phyloP scores from a whole-genome alignment of 1,139 yeast genomes.

The Blastobotrys persicus region DNA sequence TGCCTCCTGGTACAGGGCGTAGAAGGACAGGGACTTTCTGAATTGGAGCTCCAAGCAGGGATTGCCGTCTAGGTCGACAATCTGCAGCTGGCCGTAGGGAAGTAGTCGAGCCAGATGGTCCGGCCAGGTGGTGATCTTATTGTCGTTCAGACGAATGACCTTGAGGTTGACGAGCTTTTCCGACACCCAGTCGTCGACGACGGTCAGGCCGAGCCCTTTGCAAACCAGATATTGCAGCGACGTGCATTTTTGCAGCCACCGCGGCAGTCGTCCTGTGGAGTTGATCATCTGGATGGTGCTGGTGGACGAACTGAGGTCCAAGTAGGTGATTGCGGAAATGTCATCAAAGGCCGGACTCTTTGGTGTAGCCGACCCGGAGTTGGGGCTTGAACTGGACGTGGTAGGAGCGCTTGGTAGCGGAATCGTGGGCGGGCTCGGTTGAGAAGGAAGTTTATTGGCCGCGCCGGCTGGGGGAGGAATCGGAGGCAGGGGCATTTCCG shows the following conservation, averaged over 20 bases:
- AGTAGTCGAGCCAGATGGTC: conserved; percentile 30
- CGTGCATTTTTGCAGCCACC: conserved; percentile 31
- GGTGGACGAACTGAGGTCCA: conserved; percentile 28
- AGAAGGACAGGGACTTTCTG: conserved; percentile 23
- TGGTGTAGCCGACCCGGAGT: conserved; percentile 2
- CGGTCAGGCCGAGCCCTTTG: conserved; percentile 27
- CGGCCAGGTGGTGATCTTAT: conserved; percentile 35
- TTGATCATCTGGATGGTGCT: conserved; percentile 24
- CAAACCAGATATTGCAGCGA: conserved; percentile 31
- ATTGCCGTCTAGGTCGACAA: conserved; percentile 35
- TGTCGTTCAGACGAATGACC: conserved; percentile 30
- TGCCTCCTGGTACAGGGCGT: conserved; percentile 22
- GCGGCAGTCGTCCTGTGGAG: conserved; percentile 33
- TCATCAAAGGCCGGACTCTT: conserved; percentile 14
- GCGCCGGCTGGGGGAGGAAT: conserved; percentile 12
- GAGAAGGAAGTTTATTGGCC: conserved; percentile 1
- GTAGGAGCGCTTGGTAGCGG: not conserved
- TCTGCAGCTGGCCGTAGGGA: conserved; percentile 26
- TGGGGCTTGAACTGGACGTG: not conserved
- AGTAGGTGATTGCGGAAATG: conserved; percentile 22
- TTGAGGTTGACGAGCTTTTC: conserved; percentile 26
- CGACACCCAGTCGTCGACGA: conserved; percentile 35
- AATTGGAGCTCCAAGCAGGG: conserved; percentile 32
- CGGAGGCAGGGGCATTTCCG: conserved; percentile 18
- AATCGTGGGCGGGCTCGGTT: not conserved